phyloP scores from a whole-genome alignment of 2,329 filamentous ascomycete species.

The Penicillium sp. region DNA sequence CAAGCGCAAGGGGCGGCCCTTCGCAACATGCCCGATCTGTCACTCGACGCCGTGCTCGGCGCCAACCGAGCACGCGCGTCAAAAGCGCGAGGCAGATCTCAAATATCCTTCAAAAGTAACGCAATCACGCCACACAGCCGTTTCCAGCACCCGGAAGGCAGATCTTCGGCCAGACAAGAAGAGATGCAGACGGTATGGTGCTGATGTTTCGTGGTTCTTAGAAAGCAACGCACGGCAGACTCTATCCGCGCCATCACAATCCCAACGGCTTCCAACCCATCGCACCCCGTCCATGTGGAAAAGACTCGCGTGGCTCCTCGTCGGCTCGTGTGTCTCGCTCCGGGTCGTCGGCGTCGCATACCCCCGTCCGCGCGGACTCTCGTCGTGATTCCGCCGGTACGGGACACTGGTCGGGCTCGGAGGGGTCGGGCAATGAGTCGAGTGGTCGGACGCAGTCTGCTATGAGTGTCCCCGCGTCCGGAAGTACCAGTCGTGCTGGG shows the following conservation, averaged over 20 bases:
- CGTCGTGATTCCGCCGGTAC: constrained; percentile 4
- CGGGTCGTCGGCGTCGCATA: constrained; percentile 9
- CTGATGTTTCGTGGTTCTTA: constrained; percentile 23
- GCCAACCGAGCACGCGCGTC: constrained; percentile 80
- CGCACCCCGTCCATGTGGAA: constrained; percentile 17
- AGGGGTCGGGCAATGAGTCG: constrained; percentile 13
- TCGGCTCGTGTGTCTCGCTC: constrained; percentile 14
- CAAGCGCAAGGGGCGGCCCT: constrained; percentile 93
- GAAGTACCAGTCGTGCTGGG: neutral
- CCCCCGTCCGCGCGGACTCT: constrained; percentile 1
- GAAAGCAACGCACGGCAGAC: constrained; percentile 25
- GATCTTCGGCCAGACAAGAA: constrained; percentile 14
- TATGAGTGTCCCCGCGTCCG: neutral
- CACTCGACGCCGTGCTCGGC: constrained; percentile 81
- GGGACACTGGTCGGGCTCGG: constrained; percentile 21
- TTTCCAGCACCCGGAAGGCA: constrained; percentile 11
- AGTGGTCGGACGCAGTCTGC: neutral
- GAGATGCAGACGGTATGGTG: constrained; percentile 20
- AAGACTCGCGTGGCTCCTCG: constrained; percentile 1
- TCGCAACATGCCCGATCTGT: constrained; percentile 94
- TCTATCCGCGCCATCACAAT: constrained; percentile 21
- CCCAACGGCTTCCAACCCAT: constrained; percentile 23
- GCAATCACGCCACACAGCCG: constrained; percentile 19
- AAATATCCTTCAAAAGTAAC: constrained; percentile 35
- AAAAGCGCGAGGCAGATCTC: constrained; percentile 35